phyloP scores from a whole-genome alignment of 768 basidiomycete genomes.

The Myochromella boudieri region DNA sequence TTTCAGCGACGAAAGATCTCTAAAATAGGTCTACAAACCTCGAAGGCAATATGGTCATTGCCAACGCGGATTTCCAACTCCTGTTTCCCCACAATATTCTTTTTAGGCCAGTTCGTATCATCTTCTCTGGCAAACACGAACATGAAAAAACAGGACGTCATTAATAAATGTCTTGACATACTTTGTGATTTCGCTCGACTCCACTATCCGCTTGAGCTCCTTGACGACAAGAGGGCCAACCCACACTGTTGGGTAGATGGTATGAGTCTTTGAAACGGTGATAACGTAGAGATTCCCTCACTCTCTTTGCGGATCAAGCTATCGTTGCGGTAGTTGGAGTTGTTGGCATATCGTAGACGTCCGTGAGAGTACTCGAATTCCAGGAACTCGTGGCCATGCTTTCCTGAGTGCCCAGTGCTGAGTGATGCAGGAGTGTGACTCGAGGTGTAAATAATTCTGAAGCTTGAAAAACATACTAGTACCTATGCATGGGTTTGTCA shows the following conservation, averaged over 20 bases:
- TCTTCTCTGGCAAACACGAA: constrained; percentile 99
- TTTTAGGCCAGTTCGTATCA: constrained; percentile 98
- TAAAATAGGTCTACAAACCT: constrained; percentile 68
- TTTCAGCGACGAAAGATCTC: not conserved
- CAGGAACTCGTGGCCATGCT: constrained; percentile 96
- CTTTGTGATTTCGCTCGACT: constrained; percentile 94
- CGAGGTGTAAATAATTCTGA: too few species aligned
- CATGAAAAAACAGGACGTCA: too few species aligned
- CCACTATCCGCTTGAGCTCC: constrained; percentile 92
- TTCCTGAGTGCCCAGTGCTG: constrained; percentile 96
- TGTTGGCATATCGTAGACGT: constrained; percentile 95
- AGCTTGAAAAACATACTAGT: constrained; percentile 37
- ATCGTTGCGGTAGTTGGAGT: constrained; percentile 99
- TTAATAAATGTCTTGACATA: too few species aligned
- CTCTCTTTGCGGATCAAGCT: constrained; percentile 98
- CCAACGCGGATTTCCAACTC: constrained; percentile 95
- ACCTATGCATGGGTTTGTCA: constrained; percentile 39
- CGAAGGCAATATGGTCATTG: constrained; percentile 95
- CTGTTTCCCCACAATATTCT: constrained; percentile 98
- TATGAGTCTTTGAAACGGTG: too few species aligned
- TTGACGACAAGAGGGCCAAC: constrained; percentile 89
- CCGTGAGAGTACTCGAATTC: constrained; percentile 99
- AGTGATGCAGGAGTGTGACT: not conserved
- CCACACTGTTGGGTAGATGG: too few species aligned
- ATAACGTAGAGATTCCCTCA: too few species aligned